Percentiles rank a stretch among this genome's conserved stretches.
Conservation (phyloP, 257 asterid species). For the Solanum gandarillasii region DNA sequence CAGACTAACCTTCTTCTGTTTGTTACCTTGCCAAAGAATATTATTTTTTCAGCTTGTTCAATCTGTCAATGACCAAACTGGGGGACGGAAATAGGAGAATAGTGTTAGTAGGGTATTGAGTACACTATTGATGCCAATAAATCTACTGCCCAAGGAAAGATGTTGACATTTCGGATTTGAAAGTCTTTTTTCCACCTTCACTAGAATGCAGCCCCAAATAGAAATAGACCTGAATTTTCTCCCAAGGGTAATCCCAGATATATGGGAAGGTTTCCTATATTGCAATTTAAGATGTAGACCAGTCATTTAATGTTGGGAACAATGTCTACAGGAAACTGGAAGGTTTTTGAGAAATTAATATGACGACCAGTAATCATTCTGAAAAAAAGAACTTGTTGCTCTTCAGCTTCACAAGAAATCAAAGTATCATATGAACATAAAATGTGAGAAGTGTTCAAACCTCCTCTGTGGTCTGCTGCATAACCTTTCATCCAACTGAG, state of each 20-base stretch:
- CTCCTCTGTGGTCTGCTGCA: neutral
- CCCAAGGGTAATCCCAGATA: neutral
- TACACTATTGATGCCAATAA: neutral
- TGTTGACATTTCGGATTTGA: neutral
- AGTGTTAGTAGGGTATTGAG: neutral
- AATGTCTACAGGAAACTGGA: neutral
- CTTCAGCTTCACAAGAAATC: neutral
- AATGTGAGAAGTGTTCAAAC: neutral
- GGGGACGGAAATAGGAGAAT: neutral
- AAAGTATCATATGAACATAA: neutral
- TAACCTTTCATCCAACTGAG: neutral
- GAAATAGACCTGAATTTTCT: neutral
- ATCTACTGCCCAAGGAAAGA: neutral
- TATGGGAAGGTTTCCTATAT: neutral
- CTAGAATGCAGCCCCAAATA: neutral
- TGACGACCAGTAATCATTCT: neutral
- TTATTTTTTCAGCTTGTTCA: neutral
- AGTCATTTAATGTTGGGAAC: neutral
- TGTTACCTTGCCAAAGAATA: neutral
- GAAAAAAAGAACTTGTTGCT: neutral
- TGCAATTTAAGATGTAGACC: neutral
- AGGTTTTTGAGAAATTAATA: neutral
- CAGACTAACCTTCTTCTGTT: neutral
- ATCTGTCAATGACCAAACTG: neutral
- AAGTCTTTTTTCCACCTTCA: neutral